These are phyloP conservation scores for Populus tremula DNA, from an alignment of 345 rosid genomes.

Conservation along the genomic window DNA sequence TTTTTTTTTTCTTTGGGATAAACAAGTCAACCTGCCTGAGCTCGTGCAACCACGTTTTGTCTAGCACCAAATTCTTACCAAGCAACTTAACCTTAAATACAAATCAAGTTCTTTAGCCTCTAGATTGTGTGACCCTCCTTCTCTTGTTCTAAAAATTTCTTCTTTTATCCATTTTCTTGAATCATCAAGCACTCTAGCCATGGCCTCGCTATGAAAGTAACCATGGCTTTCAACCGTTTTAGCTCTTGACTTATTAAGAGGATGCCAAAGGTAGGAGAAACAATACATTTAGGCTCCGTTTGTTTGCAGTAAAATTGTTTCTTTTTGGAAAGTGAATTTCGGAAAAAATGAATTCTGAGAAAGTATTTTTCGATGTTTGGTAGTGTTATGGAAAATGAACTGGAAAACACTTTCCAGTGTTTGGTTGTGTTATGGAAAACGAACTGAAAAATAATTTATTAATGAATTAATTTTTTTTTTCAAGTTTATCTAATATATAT, in stretches of 20 bases:
- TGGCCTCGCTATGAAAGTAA: conserved; percentile 23
- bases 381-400: no score
- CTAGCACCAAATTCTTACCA: background rate
- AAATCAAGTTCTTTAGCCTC: background rate
- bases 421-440: no score
- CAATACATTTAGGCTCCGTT: background rate
- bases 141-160: background rate
- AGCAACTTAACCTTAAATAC: background rate
- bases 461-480: no score
- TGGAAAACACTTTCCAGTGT: no score
- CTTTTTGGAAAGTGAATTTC: no score
- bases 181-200: background rate
- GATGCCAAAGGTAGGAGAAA: conserved; percentile 22
- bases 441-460: no score
- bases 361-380: no score
- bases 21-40: conserved; percentile 3
- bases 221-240: conserved; percentile 26
- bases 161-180: background rate
- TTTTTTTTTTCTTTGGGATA: background rate
- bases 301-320: no score
- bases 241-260: conserved; percentile 25
- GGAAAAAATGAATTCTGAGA: no score
- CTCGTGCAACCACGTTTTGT: conserved; percentile 24
- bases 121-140: conserved; percentile 12
- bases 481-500: no score